Evolutionary conservation across 441 rosid genomes (phyloP).

Genomic region (Breynia disticha): DNA sequence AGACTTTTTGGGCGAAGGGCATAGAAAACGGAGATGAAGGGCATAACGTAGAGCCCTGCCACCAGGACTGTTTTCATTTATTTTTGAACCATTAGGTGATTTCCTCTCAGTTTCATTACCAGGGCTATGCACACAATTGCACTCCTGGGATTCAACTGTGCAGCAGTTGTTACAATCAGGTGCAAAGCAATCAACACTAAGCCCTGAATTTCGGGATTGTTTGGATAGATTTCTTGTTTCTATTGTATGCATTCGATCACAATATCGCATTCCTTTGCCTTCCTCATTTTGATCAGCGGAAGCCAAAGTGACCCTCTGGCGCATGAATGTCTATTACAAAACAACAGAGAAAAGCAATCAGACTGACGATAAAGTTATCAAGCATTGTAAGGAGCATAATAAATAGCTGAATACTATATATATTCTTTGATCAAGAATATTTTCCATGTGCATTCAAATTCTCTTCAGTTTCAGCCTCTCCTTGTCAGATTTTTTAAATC

Average conservation of each 20-base stretch:
- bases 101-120: slow-evolving; percentile 17
- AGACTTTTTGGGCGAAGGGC: slow-evolving; percentile 52
- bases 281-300: slow-evolving; percentile 5
- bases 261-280: slow-evolving; percentile 1
- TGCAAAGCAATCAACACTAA: slow-evolving; percentile 10
- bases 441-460: no score
- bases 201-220: slow-evolving; percentile 7
- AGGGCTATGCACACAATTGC: slow-evolving; percentile 15
- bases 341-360: slow-evolving; percentile 1
- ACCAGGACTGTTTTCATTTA: slow-evolving; percentile 37
- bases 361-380: not conserved
- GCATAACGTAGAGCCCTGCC: slow-evolving; percentile 83
- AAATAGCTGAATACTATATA: not conserved
- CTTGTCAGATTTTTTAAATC: no score
- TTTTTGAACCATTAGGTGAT: slow-evolving; percentile 32
- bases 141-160: slow-evolving; percentile 18
- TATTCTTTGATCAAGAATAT: no score
- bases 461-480: no score
- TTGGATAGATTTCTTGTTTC: slow-evolving; percentile 14
- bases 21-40: slow-evolving; percentile 79
- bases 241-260: slow-evolving; percentile 12
- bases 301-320: slow-evolving; percentile 61
- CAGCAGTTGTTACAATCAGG: slow-evolving; percentile 18
- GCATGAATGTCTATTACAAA: slow-evolving; percentile 63
- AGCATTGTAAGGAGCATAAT: not conserved